Evolutionary conservation across 805 yeast species (phyloP), one percentile per base, ranked within the genome.

Genomic region (Candida suzukii): DNA sequence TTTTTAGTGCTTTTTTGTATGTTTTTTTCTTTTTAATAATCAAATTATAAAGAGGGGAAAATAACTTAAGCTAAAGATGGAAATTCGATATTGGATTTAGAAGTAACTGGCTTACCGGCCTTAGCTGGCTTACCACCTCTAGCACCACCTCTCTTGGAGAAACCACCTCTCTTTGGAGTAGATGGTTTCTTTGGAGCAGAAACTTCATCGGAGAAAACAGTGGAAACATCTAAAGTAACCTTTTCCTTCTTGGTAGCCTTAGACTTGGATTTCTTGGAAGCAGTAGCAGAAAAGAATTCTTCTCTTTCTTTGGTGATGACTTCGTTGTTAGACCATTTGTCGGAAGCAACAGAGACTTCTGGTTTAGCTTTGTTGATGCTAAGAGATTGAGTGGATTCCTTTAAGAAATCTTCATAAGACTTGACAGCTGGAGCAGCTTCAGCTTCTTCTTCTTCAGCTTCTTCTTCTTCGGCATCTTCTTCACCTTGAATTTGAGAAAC

Each of bases 391-490:
- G n/a, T n/a, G n/a, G 64, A 63, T 39, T 63, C 62, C 57, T 80
- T 80, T 64, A 88, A 78, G 83, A 85, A 91, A 59, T 88, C 95
- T 57, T 81, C 88, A 59, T 86, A 79, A 45, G 96, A 83, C 72
- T 78, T 80, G 62, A 67, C 66, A 40, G 68, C 74, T 49, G 72
- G 74, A 50, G 73, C 73, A 44, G 69, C 73, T 45, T 61, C 73
- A 41, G 48, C 65, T 36, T 55, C 72, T 46, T 63, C 73, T 27
- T 51, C 67, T 28, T 54, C 70, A 39, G 60, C 69, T 47, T 57
- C 66, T 44, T 53, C 66, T 34, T 45, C 61, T 46, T 75, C 84
- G 51, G 76, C 84, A 48, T 80, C 88, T 53, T 76, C 85, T 52
- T 70, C 83, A 43, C 49, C 65, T 48, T 58, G 62, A 39, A 54